Evolutionary conservation across 352 stramenopile species (phyloP).

Genomic region (Globisporangium spinosum): DNA sequence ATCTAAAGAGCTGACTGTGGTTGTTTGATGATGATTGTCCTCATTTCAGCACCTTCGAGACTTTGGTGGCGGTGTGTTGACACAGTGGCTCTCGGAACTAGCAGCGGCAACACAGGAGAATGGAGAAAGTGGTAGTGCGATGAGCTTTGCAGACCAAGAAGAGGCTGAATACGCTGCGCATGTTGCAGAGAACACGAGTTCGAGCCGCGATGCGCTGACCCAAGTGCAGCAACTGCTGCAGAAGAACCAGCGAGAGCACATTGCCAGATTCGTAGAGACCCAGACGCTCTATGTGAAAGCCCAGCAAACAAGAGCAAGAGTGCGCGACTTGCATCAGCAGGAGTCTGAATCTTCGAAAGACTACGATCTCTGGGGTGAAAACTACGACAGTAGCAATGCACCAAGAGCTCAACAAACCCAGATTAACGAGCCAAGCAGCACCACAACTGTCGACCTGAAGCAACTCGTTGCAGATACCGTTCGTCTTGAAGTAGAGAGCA

Average conservation of each 20-base stretch:
- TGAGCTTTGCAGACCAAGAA: conserved; percentile 18
- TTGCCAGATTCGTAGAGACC: conserved; percentile 32
- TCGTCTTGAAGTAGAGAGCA: conserved; percentile 30
- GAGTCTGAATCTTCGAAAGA: conserved; percentile 5
- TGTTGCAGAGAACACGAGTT: conserved; percentile 28
- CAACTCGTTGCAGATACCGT: conserved; percentile 19
- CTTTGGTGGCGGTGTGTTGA: conserved; percentile 23
- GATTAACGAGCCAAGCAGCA: not conserved
- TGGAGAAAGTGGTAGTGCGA: not conserved
- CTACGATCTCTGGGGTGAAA: conserved; percentile 20
- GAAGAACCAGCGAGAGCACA: conserved; percentile 37
- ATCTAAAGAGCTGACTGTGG: not conserved
- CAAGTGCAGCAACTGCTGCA: conserved; percentile 39
- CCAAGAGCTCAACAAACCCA: not conserved
- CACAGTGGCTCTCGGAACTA: conserved; percentile 23
- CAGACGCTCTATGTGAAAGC: conserved; percentile 31
- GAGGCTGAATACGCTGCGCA: conserved; percentile 36
- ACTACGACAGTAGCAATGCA: not conserved
- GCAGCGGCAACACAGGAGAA: conserved; percentile 8
- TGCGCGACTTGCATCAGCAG: conserved; percentile 3
- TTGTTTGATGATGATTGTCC: not conserved
- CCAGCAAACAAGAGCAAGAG: conserved; percentile 14
- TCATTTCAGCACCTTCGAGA: conserved; percentile 31
- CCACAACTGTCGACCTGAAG: not conserved
- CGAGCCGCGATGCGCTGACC: conserved; percentile 34